Conservation (phyloP, 805 yeast species). For the Suhomyces kilbournensis region DNA sequence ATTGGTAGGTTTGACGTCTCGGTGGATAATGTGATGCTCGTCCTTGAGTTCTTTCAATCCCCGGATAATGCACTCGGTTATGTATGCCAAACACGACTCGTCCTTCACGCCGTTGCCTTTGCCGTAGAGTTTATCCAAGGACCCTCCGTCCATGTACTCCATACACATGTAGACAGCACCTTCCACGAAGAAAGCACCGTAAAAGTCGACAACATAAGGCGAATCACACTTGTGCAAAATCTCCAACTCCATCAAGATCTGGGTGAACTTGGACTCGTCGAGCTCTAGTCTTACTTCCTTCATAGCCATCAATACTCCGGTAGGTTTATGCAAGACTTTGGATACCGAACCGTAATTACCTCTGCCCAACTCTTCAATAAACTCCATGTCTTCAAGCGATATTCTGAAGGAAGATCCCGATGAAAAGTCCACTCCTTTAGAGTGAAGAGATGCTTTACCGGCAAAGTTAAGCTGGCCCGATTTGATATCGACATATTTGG, state of each 20-base stretch:
- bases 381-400: slow-evolving; percentile 77
- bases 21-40: slow-evolving; percentile 85
- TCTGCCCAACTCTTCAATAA: slow-evolving; percentile 84
- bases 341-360: slow-evolving; percentile 97
- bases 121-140: slow-evolving; percentile 81
- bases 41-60: slow-evolving; percentile 87
- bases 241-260: slow-evolving; percentile 94
- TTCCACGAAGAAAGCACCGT: slow-evolving; percentile 95
- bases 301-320: slow-evolving; percentile 93
- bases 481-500: slow-evolving; percentile 85
- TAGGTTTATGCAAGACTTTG: slow-evolving; percentile 89
- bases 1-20: slow-evolving; percentile 97
- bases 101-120: slow-evolving; percentile 56
- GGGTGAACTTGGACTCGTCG: slow-evolving; percentile 91
- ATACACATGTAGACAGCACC: slow-evolving; percentile 98
- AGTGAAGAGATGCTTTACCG: slow-evolving; percentile 88
- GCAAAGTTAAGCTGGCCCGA: slow-evolving; percentile 90
- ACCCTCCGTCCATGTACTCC: slow-evolving; percentile 97
- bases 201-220: slow-evolving; percentile 91
- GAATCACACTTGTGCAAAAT: slow-evolving; percentile 87
- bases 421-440: slow-evolving; percentile 87
- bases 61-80: slow-evolving; percentile 72
- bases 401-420: slow-evolving; percentile 86
- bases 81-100: slow-evolving; percentile 76
- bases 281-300: slow-evolving; percentile 91